Percentiles rank a stretch among this genome's conserved stretches.
These are phyloP conservation scores for Claviceps monticola DNA, from an alignment of 2,329 filamentous ascomycete species.

Conservation along the genomic window DNA sequence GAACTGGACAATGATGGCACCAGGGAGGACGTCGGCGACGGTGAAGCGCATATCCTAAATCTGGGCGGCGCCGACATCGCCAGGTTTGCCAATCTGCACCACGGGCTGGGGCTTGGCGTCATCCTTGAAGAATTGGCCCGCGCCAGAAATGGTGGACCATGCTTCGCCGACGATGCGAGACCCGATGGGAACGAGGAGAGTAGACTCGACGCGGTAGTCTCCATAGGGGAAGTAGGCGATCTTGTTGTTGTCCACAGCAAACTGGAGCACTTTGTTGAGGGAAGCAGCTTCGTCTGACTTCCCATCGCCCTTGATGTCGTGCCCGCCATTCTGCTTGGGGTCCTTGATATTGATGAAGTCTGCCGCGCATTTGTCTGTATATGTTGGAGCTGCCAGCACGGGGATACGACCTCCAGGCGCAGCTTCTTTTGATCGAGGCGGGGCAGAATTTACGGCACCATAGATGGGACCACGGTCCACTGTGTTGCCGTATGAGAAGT, in stretches of 20 bases:
- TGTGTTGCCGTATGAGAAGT: constrained; percentile 29
- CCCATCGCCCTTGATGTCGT: constrained; percentile 23
- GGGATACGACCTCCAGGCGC: constrained; percentile 24
- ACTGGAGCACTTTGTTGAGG: constrained; percentile 23
- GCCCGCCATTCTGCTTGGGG: constrained; percentile 15
- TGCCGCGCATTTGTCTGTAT: constrained; percentile 17
- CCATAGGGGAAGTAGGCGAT: constrained; percentile 18
- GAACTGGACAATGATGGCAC: constrained; percentile 26
- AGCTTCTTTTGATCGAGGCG: constrained; percentile 20
- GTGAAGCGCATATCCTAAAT: constrained; percentile 40
- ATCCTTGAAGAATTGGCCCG: constrained; percentile 29
- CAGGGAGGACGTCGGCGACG: constrained; percentile 29
- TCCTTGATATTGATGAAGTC: constrained; percentile 25
- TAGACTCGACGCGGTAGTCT: constrained; percentile 15
- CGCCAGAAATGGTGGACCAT: constrained; percentile 36
- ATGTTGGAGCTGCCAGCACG: constrained; percentile 25
- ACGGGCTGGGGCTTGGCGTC: constrained; percentile 32
- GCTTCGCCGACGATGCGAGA: constrained; percentile 41
- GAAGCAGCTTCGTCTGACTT: constrained; percentile 22
- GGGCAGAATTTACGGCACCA: constrained; percentile 17
- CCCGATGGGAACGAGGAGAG: constrained; percentile 18
- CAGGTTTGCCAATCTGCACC: constrained; percentile 34
- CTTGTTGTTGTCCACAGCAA: constrained; percentile 19
- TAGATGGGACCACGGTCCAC: constrained; percentile 26
- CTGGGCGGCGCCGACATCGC: constrained; percentile 34